Evolutionary conservation across 768 basidiomycete species (phyloP).

Genomic region (Coprinopsis strossmayeri): DNA sequence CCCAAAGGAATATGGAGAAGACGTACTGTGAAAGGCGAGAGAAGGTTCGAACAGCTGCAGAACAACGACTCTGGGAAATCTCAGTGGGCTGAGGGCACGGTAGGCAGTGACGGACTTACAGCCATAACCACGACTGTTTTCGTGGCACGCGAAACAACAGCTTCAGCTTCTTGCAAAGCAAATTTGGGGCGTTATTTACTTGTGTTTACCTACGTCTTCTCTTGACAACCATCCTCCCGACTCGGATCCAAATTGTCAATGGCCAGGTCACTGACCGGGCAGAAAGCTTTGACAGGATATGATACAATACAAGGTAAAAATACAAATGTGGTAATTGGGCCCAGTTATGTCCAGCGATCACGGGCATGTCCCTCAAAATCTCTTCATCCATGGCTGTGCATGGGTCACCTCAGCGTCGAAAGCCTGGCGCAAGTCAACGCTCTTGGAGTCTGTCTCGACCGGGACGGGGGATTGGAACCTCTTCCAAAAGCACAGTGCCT

Average conservation of each 20-base stretch:
- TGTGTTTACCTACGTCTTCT: slow-evolving; percentile 19
- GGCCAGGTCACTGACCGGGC: neutral
- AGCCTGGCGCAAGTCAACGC: slow-evolving; percentile 13
- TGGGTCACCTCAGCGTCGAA: slow-evolving; percentile 7
- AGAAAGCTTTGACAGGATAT: no score
- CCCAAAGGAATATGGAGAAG: no score
- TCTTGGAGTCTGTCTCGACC: slow-evolving; percentile 8
- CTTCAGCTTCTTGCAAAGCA: slow-evolving; percentile 17
- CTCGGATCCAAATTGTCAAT: neutral
- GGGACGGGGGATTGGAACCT: slow-evolving; percentile 8
- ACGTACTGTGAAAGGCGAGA: slow-evolving; percentile 33
- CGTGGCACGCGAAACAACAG: slow-evolving; percentile 18
- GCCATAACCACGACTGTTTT: slow-evolving; percentile 30
- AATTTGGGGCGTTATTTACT: slow-evolving; percentile 31
- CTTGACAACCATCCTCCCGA: neutral
- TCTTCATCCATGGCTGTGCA: neutral
- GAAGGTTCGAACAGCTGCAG: slow-evolving; percentile 33
- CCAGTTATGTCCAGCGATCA: no score
- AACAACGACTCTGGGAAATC: slow-evolving; percentile 36
- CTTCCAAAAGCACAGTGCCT: slow-evolving; percentile 30
- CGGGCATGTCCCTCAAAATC: no score
- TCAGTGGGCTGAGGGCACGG: slow-evolving; percentile 1
- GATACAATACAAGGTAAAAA: no score
- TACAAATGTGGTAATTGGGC: no score
- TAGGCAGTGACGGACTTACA: slow-evolving; percentile 24